Evolutionary conservation across 1,284 basidiomycete species (phyloP).

Genomic region (Cystobasidium sp.): DNA sequence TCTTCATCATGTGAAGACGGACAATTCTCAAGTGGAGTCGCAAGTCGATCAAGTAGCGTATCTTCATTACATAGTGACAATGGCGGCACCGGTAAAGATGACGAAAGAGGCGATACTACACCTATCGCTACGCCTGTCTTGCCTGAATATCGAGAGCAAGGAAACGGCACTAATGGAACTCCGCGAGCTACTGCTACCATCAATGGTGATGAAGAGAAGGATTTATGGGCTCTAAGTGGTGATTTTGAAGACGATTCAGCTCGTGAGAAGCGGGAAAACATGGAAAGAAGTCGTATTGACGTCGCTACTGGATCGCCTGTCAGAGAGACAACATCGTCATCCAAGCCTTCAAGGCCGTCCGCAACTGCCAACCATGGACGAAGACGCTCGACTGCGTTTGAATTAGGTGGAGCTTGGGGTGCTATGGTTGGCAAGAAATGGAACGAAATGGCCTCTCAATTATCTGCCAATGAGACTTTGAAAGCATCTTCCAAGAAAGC

Average conservation of each 20-base stretch:
- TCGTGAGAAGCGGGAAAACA: slow-evolving; percentile 33
- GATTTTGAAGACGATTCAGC: slow-evolving; percentile 34
- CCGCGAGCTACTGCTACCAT: slow-evolving; percentile 18
- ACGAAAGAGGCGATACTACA: slow-evolving; percentile 13
- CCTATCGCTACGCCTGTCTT: slow-evolving; percentile 13
- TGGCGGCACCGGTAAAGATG: background rate
- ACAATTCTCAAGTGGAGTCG: slow-evolving; percentile 22
- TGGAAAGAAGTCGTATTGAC: slow-evolving; percentile 37
- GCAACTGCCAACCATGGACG: slow-evolving; percentile 30
- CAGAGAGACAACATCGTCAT: background rate
- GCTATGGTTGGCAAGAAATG: slow-evolving; percentile 43
- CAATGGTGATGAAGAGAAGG: slow-evolving; percentile 11
- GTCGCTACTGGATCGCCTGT: slow-evolving; percentile 26
- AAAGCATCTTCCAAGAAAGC: slow-evolving; percentile 45
- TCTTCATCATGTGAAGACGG: slow-evolving; percentile 37
- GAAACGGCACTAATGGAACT: slow-evolving; percentile 14
- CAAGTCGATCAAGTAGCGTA: slow-evolving; percentile 40
- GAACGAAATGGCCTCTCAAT: slow-evolving; percentile 31
- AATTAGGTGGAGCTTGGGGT: slow-evolving; percentile 42
- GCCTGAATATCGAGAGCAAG: background rate
- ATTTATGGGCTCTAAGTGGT: slow-evolving; percentile 37
- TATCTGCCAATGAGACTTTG: slow-evolving; percentile 43
- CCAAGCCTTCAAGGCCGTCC: background rate
- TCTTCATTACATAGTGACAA: slow-evolving; percentile 35
- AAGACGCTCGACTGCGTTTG: slow-evolving; percentile 38